These are phyloP conservation scores for Cicer arietinum DNA, from an alignment of 306 rosid genomes.

Conservation along the genomic window DNA sequence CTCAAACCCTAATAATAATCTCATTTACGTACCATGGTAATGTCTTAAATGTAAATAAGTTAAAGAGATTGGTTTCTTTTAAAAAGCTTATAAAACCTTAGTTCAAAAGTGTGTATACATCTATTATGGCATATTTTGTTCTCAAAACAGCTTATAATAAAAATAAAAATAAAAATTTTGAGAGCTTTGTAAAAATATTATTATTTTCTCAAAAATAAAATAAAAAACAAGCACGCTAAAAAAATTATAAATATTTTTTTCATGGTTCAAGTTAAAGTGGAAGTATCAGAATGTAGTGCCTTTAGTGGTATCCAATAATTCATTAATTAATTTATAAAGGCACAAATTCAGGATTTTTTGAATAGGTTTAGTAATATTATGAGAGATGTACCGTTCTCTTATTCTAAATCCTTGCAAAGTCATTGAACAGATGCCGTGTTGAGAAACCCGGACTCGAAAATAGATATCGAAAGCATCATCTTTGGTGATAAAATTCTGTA, in stretches of 20 bases:
- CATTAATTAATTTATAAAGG: slow-evolving; percentile 10
- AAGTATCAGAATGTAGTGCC: background rate
- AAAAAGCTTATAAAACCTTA: background rate
- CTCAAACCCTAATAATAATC: no score
- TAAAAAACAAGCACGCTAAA: background rate
- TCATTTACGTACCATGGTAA: background rate
- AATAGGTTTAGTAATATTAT: slow-evolving; percentile 18
- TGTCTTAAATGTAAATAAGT: background rate
- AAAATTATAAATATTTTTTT: background rate
- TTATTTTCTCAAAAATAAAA: background rate
- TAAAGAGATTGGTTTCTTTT: slow-evolving; percentile 5
- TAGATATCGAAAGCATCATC: slow-evolving; percentile 41
- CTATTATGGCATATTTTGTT: background rate
- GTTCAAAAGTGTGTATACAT: background rate
- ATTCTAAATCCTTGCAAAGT: slow-evolving; percentile 31
- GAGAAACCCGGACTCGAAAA: slow-evolving; percentile 48
- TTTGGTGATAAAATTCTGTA: slow-evolving; percentile 44
- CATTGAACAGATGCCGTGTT: slow-evolving; percentile 44
- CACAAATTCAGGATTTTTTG: slow-evolving; percentile 33
- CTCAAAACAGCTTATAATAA: background rate
- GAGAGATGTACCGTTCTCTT: slow-evolving; percentile 10
- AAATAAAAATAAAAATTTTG: background rate
- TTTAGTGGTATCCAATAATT: slow-evolving; percentile 18
- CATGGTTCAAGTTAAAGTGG: background rate
- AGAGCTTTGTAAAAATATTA: background rate